phyloP scores from a whole-genome alignment of 2,329 filamentous ascomycete species.

The Fusarium sp. region DNA sequence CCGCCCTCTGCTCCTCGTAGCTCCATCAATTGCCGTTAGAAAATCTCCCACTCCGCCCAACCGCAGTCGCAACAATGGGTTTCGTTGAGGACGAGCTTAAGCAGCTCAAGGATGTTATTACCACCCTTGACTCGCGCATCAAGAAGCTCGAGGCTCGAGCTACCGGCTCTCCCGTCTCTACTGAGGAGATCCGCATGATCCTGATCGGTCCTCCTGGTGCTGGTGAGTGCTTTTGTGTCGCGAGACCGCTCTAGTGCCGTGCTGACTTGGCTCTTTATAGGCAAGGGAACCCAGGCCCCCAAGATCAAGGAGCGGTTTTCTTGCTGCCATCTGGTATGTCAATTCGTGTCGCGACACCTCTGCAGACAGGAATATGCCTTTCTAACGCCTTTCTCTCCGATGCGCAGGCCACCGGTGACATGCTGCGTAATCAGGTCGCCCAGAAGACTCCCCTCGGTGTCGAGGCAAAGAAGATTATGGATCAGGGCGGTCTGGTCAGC shows the following conservation, averaged over 20 bases:
- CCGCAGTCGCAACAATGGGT: constrained; percentile 77
- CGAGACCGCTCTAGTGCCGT: constrained; percentile 13
- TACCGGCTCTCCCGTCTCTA: constrained; percentile 65
- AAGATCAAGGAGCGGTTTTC: constrained; percentile 98
- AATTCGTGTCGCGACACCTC: constrained; percentile 33
- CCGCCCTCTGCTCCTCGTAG: constrained; percentile 26
- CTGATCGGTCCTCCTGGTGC: constrained; percentile 97
- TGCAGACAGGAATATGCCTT: neutral
- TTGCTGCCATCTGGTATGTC: constrained; percentile 92
- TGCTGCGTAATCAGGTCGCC: constrained; percentile 97
- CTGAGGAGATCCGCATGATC: constrained; percentile 90
- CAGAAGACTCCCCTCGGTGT: constrained; percentile 96
- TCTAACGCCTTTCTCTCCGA: constrained; percentile 37
- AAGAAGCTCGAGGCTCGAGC: constrained; percentile 86
- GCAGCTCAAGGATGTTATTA: constrained; percentile 87
- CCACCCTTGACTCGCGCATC: constrained; percentile 88
- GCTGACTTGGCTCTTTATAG: constrained; percentile 63
- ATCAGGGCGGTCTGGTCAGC: constrained; percentile 95
- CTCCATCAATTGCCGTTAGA: constrained; percentile 39
- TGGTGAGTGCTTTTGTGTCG: constrained; percentile 72
- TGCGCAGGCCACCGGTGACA: constrained; percentile 92
- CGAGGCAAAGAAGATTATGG: constrained; percentile 99
- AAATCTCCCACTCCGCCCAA: constrained; percentile 37
- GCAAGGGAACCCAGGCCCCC: constrained; percentile 98
- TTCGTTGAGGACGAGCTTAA: constrained; percentile 89